Evolutionary conservation across 2,329 filamentous ascomycete species (phyloP).

Genomic region (Biscogniauxia marginata): DNA sequence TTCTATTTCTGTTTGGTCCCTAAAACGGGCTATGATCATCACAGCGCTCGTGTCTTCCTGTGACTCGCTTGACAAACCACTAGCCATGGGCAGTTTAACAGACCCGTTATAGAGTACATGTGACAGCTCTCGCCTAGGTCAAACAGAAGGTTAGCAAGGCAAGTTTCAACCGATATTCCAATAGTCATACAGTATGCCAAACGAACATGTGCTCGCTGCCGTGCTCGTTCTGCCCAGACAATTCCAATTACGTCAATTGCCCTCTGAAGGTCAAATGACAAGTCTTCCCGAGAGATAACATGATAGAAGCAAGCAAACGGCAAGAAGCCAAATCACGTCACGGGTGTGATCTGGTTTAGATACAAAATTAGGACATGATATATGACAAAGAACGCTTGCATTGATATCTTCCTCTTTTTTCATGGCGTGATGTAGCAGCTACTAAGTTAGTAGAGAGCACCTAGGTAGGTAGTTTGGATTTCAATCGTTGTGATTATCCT

Average conservation of each 20-base stretch:
- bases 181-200: not conserved
- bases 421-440: not conserved
- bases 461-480: too few relatives aligned
- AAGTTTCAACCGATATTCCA: not conserved
- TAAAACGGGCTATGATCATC: too few relatives aligned
- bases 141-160: too few relatives aligned
- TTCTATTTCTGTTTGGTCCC: too few relatives aligned
- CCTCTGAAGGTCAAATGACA: not conserved
- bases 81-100: too few relatives aligned
- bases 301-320: not conserved
- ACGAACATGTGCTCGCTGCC: not conserved
- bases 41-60: too few relatives aligned
- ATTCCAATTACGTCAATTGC: not conserved
- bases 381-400: too few relatives aligned
- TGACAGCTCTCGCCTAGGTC: not conserved
- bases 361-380: not conserved
- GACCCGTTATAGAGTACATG: too few relatives aligned
- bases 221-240: not conserved
- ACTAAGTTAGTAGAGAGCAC: too few relatives aligned
- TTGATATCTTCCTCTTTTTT: not conserved
- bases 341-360: not conserved
- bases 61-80: too few relatives aligned
- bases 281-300: not conserved
- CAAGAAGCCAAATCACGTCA: not conserved
- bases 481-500: too few relatives aligned